These are phyloP conservation scores for Pseudophaeomoniella oleicola DNA, from an alignment of 2,329 filamentous ascomycete species.

Conservation along the genomic window DNA sequence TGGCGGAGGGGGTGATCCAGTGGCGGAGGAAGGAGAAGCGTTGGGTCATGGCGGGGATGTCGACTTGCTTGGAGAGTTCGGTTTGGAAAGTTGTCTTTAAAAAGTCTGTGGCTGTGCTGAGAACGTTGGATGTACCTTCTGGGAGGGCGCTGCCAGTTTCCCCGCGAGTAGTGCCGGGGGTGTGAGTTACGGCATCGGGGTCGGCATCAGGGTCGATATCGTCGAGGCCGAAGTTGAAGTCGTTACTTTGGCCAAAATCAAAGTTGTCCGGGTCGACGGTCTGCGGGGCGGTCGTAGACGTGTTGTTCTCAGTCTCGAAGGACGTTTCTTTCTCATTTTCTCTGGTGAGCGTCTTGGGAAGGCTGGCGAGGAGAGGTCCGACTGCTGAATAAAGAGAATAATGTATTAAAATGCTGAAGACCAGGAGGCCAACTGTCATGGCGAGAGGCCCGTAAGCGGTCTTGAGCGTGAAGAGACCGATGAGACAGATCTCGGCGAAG, in stretches of 20 bases:
- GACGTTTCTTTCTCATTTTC: constrained; percentile 33
- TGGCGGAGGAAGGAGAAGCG: constrained; percentile 9
- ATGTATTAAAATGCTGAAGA: constrained; percentile 65
- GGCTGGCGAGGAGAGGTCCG: constrained; percentile 39
- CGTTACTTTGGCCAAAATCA: not conserved
- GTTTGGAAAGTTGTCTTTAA: constrained; percentile 9
- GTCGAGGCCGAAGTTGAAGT: not conserved
- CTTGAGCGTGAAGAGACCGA: constrained; percentile 67
- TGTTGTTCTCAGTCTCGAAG: constrained; percentile 16
- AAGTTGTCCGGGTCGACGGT: constrained; percentile 2
- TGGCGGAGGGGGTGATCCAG: constrained; percentile 6
- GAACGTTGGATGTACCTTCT: not conserved
- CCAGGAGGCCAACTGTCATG: constrained; percentile 60
- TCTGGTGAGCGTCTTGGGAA: constrained; percentile 55
- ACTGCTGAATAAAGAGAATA: constrained; percentile 34
- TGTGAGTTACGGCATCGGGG: not conserved
- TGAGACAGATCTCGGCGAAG: constrained; percentile 66
- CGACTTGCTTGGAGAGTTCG: constrained; percentile 2
- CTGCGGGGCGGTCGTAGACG: not conserved
- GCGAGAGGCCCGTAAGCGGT: constrained; percentile 50
- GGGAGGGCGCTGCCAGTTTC: not conserved
- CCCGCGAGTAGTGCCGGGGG: not conserved
- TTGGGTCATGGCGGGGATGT: constrained; percentile 6
- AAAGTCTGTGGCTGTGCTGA: not conserved
- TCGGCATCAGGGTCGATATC: not conserved